Base-by-base conservation (phyloP, 2,329 filamentous ascomycete genomes). In the Gremmenia infestans region DNA sequence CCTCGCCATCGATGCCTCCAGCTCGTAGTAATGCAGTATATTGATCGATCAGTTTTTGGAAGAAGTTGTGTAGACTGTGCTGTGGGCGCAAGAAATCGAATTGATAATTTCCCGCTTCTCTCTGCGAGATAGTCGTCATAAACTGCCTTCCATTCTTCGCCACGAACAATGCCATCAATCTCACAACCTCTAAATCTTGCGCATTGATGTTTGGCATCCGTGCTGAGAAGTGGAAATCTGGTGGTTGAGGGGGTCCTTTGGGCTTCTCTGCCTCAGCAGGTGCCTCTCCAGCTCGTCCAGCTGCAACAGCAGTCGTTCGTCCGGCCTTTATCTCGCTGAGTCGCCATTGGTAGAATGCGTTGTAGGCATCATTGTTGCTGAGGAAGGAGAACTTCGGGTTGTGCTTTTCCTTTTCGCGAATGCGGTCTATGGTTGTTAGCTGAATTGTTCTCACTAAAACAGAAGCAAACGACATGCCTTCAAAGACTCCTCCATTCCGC, bases 141-240 rank as follows among this genome's bases (percentile, higher is more conserved):
- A 94, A 99, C 59, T 88, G 86, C 59, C 92, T 86, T 14, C 94
- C 94, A 67, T 96, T 93, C 73, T 93, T 92, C 52, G 94, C 94
- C 50, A 93, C 91, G 72, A 94, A 97, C 25, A 96, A 78, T 19
- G 94, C 94, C 37, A 93, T 96, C 68, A 96, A 74, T 54, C 82
- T 79, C 54, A 88, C 78, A 50, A 86, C 78, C 64, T 87, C 83
- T 60, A 97, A 76, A 78, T 99, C 94, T 72, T 96, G 89, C 62
- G 95, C 91, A 73, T 88, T 96, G 75, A 99, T 96, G 64, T 92
- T 93, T 56, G 94, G 94, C 90, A 97, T 96, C 70, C 92, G 88
- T 65, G 94, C 92, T 54, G 91, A 96, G 76, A 97, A 99, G 64
- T 89, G 83, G 69, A 95, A 97, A 66, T 92, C 88, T 55, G 88